A percentile compares a stretch with the other conserved stretches of the same genome.
These are phyloP conservation scores for Cyberlindnera sargentensis DNA, from an alignment of 805 yeast genomes.

Conservation along the genomic window DNA sequence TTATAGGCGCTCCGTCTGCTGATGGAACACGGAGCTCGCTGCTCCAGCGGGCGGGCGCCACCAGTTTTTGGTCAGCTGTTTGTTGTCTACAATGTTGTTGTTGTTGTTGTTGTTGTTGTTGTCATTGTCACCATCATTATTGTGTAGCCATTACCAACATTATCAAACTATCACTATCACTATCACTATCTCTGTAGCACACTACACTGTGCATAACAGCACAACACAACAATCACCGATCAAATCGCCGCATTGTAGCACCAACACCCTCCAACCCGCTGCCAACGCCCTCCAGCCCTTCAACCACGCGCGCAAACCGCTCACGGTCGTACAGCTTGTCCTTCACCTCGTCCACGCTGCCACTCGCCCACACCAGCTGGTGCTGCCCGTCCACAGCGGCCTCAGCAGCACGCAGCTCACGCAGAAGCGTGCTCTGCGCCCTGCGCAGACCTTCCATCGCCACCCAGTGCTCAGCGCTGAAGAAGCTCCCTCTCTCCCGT, in stretches of 20 bases:
- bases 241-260: slow-evolving; percentile 25
- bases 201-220: not conserved
- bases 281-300: slow-evolving; percentile 43
- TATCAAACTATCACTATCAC: too few relatives aligned
- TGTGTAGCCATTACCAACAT: too few relatives aligned
- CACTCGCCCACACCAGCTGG: slow-evolving; percentile 15
- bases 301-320: slow-evolving; percentile 44
- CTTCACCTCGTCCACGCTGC: slow-evolving; percentile 26
- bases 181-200: too few relatives aligned
- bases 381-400: slow-evolving; percentile 4
- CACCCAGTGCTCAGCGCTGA: slow-evolving; percentile 7
- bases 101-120: too few relatives aligned
- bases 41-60: too few relatives aligned
- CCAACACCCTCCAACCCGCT: slow-evolving; percentile 46
- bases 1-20: slow-evolving; percentile 3
- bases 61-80: too few relatives aligned
- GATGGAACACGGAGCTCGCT: slow-evolving; percentile 5
- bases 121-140: too few relatives aligned
- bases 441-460: slow-evolving; percentile 9
- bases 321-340: slow-evolving; percentile 38
- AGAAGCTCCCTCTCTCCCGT: slow-evolving; percentile 7
- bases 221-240: not conserved
- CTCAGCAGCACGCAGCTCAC: slow-evolving; percentile 4
- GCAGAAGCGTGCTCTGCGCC: slow-evolving; percentile 13
- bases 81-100: too few relatives aligned